Base-by-base conservation (phyloP, 1,284 basidiomycete genomes). In the Entoloma clypeatum region DNA sequence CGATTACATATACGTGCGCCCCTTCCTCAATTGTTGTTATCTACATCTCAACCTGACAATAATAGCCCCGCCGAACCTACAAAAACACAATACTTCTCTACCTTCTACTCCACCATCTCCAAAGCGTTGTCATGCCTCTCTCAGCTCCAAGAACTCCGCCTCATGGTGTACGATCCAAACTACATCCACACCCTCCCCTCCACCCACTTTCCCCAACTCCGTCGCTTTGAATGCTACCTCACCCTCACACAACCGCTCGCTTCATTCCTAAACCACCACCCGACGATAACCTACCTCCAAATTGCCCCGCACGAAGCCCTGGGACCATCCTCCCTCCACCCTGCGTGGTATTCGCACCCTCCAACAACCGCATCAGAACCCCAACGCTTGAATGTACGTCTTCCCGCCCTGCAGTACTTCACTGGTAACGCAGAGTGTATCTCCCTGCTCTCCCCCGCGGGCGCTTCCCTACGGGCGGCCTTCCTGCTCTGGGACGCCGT, bases 401-500 rank as follows among this genome's bases (percentile, higher is more conserved):
- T n/a, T n/a, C n/a, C n/a, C n/a, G n/a, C n/a, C n/a, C n/a, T n/a
- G n/a, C 55, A 61, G 39, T 62, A 62, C 43, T 64, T 64, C 40
- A 49, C 58, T 17, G 62, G 61, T 7, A 62, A 63, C 42, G 57
- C 55, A 17, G 51, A 57, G 19, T 58, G 52, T 25, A 45, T 65
- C 7, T 47, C 56, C 9, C 51, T 52, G n/a, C 41, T 65, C 5
- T 45, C 52, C 13, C 44, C 44, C 11, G 41, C n/a, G n/a, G n/a
- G 52, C 18, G 52, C 55, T 7, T 47, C 53, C 1, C 48, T 65
- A 14, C 57, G 58, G 7, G 61, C 64, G 6, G 64, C 61, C 5
- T 60, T 63, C 43, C 44, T 64, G 17, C 57, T 52, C 14, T 67
- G 63, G 63, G 57, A 62, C 34, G 52, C 53, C 19, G 53, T 56